Conservation (phyloP, 768 basidiomycete genomes). For the Tylopilus intermedius region DNA sequence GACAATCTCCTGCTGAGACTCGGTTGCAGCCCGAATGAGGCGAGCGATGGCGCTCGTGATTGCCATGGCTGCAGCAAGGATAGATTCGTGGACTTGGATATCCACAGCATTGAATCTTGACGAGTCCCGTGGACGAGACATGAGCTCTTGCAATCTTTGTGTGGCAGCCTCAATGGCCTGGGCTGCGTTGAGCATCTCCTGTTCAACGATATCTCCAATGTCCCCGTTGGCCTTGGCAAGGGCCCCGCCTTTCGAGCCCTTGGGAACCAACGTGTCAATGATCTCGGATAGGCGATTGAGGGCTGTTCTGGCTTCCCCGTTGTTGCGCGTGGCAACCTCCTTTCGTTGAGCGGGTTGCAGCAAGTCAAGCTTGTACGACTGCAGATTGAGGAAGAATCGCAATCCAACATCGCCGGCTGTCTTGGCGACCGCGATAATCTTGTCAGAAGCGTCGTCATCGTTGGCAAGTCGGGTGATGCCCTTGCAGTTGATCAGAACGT, state of each 20-base stretch:
- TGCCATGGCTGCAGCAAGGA: constrained; percentile 86
- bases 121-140: constrained; percentile 84
- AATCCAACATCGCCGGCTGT: constrained; percentile 82
- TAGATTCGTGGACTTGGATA: constrained; percentile 96
- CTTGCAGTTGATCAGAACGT: constrained; percentile 90
- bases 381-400: constrained; percentile 90
- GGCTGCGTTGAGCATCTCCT: constrained; percentile 92
- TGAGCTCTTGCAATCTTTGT: constrained; percentile 82
- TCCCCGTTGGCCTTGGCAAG: constrained; percentile 82
- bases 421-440: constrained; percentile 80
- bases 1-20: constrained; percentile 97
- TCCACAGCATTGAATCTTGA: constrained; percentile 87
- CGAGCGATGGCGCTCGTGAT: constrained; percentile 94
- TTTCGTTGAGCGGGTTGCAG: constrained; percentile 69
- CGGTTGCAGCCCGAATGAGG: constrained; percentile 93
- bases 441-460: constrained; percentile 90
- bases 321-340: constrained; percentile 86
- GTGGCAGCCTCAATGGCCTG: constrained; percentile 92
- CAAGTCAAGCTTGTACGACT: constrained; percentile 90
- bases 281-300: constrained; percentile 82
- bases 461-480: constrained; percentile 90
- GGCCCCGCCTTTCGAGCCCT: constrained; percentile 65
- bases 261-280: constrained; percentile 82
- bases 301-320: constrained; percentile 76
- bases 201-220: constrained; percentile 92